Base-by-base conservation (phyloP, 352 stramenopile species). In the Pythium insidiosum region DNA sequence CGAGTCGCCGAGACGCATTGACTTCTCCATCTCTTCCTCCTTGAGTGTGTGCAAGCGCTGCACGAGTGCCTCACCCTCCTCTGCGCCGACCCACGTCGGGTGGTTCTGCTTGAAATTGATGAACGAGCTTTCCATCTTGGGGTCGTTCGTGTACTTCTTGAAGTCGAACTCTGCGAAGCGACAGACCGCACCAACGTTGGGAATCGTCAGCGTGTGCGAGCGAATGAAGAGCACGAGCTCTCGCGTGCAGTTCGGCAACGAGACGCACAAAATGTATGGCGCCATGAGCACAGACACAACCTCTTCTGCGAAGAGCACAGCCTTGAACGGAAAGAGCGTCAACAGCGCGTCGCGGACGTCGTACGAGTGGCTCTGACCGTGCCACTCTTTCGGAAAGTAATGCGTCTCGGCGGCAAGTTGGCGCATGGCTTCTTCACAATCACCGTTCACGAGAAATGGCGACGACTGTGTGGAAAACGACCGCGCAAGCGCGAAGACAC, bases 51-150 rank as follows among this genome's bases (percentile, higher is more conserved):
- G 69, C 16, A 94, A 55, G 3, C 74, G 68, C 43, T 81, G 47
- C 56, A 90, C 73, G 1, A 94, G 61, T 15, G 48, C 64, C 23
- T 94, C 81, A 53, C 81, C 81, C 58, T 91, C 78, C 24, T 67
- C 51, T 5, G 67, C 73, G 19, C 81, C 81, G 23, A 88, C 68
- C 84, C 84, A 95, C 26, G 70, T 78, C 5, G 84, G 84, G 53
- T 95, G 82, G 38, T 93, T 92, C 43, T 88, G 79, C 56, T 96
- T 97, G 61, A 99, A 99, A 43, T 90, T 98, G 42, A 98, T 84
- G 56, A 98, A 98, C 31, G 83, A 97, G 33, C 95, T 97, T 59
- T 99, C 94, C 89, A 98, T 98, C 68, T 99, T 99, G 16, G 60
- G 45, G 43, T 94, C 86, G 55, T 96, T 86, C 19, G 78, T 72